Conservation (phyloP, 176 grass and related monocot genomes). For the Sorghum bicolor region DNA sequence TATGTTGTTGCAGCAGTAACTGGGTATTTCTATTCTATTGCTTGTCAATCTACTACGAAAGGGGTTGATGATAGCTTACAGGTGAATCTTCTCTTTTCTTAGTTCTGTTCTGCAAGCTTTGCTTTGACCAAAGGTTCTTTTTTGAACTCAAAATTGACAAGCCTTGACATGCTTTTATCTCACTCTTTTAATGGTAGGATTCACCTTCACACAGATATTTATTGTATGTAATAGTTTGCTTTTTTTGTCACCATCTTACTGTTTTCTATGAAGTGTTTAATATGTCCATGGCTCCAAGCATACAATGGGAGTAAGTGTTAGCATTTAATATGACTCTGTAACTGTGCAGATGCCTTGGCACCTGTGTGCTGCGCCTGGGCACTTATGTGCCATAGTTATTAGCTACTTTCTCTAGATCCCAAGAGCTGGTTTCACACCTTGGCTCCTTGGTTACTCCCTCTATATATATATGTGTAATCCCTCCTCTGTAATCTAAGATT, state of each 20-base stretch:
- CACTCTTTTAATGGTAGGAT: background rate
- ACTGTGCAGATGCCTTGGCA: too few species aligned
- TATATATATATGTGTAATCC: too few species aligned
- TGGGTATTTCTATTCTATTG: constrained; percentile 97
- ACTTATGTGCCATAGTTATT: too few species aligned
- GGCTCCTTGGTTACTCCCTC: too few species aligned
- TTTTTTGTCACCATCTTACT: background rate
- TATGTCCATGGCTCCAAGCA: background rate
- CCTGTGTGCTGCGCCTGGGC: too few species aligned
- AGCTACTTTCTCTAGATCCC: too few species aligned
- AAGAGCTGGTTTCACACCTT: too few species aligned
- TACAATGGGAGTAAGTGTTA: background rate
- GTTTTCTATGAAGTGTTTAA: background rate
- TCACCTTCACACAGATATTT: background rate
- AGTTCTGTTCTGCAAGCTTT: background rate
- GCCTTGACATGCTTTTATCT: constrained; percentile 1
- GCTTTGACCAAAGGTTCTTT: background rate
- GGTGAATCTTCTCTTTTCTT: constrained; percentile 42
- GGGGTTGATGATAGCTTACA: constrained; percentile 96
- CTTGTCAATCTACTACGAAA: constrained; percentile 87
- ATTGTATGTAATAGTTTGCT: background rate
- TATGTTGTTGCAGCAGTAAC: constrained; percentile 97
- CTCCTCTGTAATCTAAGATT: too few species aligned
- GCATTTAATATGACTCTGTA: too few species aligned
- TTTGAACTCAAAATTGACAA: background rate